Base-by-base conservation (phyloP, 2,329 filamentous ascomycete species). In the Periconia digitata region DNA sequence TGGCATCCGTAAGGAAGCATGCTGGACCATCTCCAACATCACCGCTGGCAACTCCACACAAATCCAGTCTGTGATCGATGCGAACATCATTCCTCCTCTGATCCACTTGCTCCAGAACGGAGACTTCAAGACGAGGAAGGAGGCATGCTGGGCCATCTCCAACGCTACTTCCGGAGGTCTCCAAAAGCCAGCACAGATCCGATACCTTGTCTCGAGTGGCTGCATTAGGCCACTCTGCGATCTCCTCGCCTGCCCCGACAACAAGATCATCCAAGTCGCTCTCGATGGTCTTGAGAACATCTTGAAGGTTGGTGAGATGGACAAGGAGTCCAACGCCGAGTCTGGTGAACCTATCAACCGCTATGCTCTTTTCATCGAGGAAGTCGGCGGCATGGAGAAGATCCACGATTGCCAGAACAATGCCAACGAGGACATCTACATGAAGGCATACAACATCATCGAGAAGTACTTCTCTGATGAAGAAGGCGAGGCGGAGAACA, bases 371-470 rank as follows among this genome's bases (percentile, higher is more conserved):
- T 97, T 95, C 76, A 99, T 99, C 60, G 94, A 99, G 77, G 94
- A 99, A 76, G 95, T 92, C 61, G 90, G 91, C 67, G 94, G 94
- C 59, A 99, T 99, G 94, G 94, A 97, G 80, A 97, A 97, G 86
- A 97, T 99, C 63, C 94, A 99, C 77, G 92, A 97, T 64, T 97
- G 94, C 84, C 94, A 99, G 81, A 96, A 95, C 80, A 99, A 99
- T 67, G 92, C 92, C 79, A 99, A 99, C 77, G 94, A 99, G 78
- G 94, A 99, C 77, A 99, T 99, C 64, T 99, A 99, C 82, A 97
- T 99, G 92, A 99, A 99, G 85, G 94, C 94, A 0, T 99, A 97
- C 83, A 97, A 95, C 83, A 99, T 99, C 76, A 99, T 99, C 61
- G 94, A 99, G 82, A 96, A 96, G 80, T 99, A 99, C 83, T 99